Conservation (phyloP, 2,329 filamentous ascomycete species). For the Phaeosphaeriaceae sp. region DNA sequence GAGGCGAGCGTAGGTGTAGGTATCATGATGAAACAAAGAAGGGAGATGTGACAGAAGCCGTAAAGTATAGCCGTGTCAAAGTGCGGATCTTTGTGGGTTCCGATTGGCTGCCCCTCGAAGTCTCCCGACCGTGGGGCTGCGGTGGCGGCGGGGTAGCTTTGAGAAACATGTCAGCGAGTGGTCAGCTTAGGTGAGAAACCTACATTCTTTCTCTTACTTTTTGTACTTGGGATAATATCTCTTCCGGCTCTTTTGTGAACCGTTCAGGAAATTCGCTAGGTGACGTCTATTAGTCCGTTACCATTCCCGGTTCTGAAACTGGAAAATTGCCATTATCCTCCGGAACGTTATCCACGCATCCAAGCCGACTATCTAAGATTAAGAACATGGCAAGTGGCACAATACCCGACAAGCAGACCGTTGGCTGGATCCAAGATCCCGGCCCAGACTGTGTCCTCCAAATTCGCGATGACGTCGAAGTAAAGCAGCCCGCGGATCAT, state of each 20-base stretch:
- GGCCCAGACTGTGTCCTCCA: conserved; percentile 43
- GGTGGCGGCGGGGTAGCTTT: background rate
- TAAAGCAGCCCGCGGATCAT: conserved; percentile 48
- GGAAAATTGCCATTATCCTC: background rate
- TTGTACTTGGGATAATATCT: background rate
- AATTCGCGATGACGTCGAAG: conserved; percentile 44
- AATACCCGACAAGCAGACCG: conserved; percentile 44
- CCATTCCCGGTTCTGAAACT: background rate
- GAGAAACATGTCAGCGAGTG: background rate
- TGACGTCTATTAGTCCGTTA: background rate
- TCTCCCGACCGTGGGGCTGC: conserved; percentile 5
- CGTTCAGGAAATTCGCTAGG: background rate
- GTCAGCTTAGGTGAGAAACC: background rate
- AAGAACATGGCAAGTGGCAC: conserved; percentile 4
- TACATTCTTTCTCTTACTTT: background rate
- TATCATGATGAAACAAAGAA: background rate
- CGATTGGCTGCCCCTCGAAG: conserved; percentile 1
- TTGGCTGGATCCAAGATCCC: conserved; percentile 48
- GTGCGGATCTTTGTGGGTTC: background rate
- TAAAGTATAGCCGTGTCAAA: background rate
- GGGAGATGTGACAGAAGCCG: background rate
- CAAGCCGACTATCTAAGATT: background rate
- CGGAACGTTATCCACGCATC: background rate
- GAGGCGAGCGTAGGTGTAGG: background rate
- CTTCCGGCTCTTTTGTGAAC: background rate